A percentile compares a stretch with the other conserved stretches of the same genome.
Conservation (phyloP, 225 moss, liverwort and hornwort genomes). For the Antitrichia curtipendula region DNA sequence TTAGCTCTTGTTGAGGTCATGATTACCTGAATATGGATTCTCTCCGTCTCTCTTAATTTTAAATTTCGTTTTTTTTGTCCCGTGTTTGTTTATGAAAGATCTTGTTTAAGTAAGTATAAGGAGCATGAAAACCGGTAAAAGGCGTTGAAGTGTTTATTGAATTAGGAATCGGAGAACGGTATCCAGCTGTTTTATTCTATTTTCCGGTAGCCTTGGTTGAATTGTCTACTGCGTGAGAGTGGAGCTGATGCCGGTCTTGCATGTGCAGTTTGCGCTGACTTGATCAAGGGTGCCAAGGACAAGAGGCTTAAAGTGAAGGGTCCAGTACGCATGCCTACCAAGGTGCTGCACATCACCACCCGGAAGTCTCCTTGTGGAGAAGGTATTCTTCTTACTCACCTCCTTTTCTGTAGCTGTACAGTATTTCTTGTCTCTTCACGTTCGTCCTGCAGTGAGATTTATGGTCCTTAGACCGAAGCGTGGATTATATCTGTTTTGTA, state of each 20-base stretch:
- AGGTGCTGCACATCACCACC: constrained; percentile 80
- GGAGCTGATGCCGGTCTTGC: neutral
- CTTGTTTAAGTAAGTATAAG: neutral
- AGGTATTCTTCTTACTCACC: constrained; percentile 4
- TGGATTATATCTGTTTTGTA: neutral
- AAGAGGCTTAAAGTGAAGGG: constrained; percentile 88
- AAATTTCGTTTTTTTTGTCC: too few species aligned
- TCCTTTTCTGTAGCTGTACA: neutral
- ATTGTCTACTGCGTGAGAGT: too few species aligned
- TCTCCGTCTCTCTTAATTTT: neutral
- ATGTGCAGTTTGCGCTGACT: constrained; percentile 66
- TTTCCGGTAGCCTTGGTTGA: neutral
- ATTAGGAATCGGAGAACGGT: neutral
- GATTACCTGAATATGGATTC: too few species aligned
- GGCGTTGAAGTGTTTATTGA: too few species aligned
- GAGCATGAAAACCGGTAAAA: too few species aligned
- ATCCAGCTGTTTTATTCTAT: neutral
- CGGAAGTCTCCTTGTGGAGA: constrained; percentile 90
- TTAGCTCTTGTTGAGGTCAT: neutral
- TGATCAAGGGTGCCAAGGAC: constrained; percentile 88
- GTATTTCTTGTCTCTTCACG: too few species aligned
- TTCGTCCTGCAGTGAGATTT: neutral
- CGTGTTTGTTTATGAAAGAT: neutral
- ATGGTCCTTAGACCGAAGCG: neutral
- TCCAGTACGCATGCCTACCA: constrained; percentile 83